A percentile compares a stretch with the other conserved stretches of the same genome.
Conservation (phyloP, 2,329 filamentous ascomycete genomes). For the Alternaria alternata region DNA sequence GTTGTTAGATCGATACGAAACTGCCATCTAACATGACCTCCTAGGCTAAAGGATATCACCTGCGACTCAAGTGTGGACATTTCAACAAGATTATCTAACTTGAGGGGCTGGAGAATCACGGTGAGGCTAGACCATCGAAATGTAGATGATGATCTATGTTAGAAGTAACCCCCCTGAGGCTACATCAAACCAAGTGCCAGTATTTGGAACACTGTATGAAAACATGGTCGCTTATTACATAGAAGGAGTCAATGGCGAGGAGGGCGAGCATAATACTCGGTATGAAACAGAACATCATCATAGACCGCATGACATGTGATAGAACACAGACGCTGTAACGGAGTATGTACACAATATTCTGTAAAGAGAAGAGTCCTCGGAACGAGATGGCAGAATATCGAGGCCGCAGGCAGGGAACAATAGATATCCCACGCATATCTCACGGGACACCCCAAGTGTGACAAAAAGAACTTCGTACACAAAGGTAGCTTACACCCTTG, state of each 20-base stretch:
- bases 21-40: not conserved
- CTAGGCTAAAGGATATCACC: not conserved
- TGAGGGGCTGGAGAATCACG: not conserved
- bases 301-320: too few species aligned
- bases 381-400: not conserved
- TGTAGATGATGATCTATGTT: not conserved
- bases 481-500: not conserved
- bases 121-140: not conserved
- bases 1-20: conserved; percentile 5
- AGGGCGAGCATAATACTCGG: not conserved
- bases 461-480: not conserved
- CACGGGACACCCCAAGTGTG: not conserved
- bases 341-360: not conserved
- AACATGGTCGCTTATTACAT: not conserved
- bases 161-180: not conserved
- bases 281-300: not conserved
- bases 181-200: not conserved
- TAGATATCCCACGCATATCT: not conserved
- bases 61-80: not conserved
- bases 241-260: not conserved
- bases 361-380: not conserved
- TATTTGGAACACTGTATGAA: not conserved
- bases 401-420: not conserved
- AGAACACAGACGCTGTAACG: not conserved
- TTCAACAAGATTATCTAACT: not conserved